Evolutionary conservation across 2,329 filamentous ascomycete genomes (phyloP), one percentile per base, ranked within the genome.

Genomic region (Pseudopyrenochaeta lycopersici): DNA sequence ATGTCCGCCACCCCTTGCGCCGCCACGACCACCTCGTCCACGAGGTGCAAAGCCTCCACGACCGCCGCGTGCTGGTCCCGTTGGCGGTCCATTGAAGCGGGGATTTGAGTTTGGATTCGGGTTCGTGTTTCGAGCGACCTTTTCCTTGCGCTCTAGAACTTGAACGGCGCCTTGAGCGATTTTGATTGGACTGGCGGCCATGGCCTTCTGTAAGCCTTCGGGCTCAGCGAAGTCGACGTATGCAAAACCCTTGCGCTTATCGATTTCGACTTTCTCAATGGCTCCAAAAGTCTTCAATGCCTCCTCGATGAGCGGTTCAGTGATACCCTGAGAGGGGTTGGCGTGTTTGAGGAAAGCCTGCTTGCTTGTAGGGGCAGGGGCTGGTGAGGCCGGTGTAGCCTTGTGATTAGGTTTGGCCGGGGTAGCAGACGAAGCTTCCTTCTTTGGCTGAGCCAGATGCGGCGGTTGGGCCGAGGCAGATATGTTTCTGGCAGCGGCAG

Each of bases 201-300:
- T 87, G 4, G 94, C 94, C 68, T 90, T 92, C 65, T 85, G 85
- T 21, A 98, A 81, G 9, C 85, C 83, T 7, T 88, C 86, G 1
- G 88, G 83, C 18, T 92, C 88, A 9, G 85, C 84, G 77, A 97
- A 98, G 59, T 97, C 91, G 33, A 96, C 89, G 72, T 97, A 97
- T 2, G 92, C 94, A 67, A 97, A 96, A 0, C 92, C 92, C 75
- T 97, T 97, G 68, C 93, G 90, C 75, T 92, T 93, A 72, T 98
- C 94, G 48, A 98, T 94, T 66, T 97, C 94, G 15, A 97, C 91
- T 61, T 87, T 89, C 0, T 85, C 85, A 40, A 97, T 85, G 1
- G 84, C 75, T 1, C 94, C 94, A 64, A 92, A 96, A 0, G 79
- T 76, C 39, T 88, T 83, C 71, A 98, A 86, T 1, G 90, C 88